Evolutionary conservation across 495 filamentous ascomycete species (phyloP).

Genomic region (Talaromyces proteolyticus): DNA sequence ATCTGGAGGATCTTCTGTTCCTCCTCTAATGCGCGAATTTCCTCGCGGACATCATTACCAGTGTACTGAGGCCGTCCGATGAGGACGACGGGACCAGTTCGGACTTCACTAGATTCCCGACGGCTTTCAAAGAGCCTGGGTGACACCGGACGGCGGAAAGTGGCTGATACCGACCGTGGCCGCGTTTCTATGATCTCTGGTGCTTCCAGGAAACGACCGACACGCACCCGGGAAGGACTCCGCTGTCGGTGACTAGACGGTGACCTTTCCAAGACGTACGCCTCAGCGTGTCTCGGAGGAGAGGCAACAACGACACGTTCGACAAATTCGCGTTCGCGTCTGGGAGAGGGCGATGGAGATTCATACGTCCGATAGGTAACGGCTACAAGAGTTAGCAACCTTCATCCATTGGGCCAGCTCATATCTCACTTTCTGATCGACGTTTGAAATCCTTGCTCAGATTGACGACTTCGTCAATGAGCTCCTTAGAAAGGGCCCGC

Average conservation of each 20-base stretch:
- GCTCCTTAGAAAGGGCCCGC: slow-evolving; percentile 76
- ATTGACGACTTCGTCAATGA: slow-evolving; percentile 83
- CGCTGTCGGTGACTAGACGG: slow-evolving; percentile 5
- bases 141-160: slow-evolving; percentile 29
- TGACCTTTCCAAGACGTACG: slow-evolving; percentile 1
- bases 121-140: slow-evolving; percentile 22
- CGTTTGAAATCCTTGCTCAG: slow-evolving; percentile 62
- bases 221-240: slow-evolving; percentile 1
- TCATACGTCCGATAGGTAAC: slow-evolving; percentile 10
- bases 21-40: slow-evolving; percentile 51
- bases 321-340: slow-evolving; percentile 3
- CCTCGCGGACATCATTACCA: slow-evolving; percentile 52
- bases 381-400: slow-evolving; percentile 16
- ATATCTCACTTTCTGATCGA: slow-evolving; percentile 26
- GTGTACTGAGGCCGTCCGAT: slow-evolving; percentile 43
- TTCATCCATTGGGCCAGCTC: slow-evolving; percentile 20
- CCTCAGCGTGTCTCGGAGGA: neutral
- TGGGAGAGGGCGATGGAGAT: slow-evolving; percentile 1
- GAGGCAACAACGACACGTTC: slow-evolving; percentile 3
- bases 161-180: slow-evolving; percentile 31
- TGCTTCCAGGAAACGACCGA: neutral
- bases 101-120: slow-evolving; percentile 42
- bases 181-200: slow-evolving; percentile 12
- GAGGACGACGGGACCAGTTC: slow-evolving; percentile 48
- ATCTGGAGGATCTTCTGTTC: slow-evolving; percentile 36